phyloP scores from a whole-genome alignment of 257 asterid genomes.

The Fraxinus pennsylvanica region DNA sequence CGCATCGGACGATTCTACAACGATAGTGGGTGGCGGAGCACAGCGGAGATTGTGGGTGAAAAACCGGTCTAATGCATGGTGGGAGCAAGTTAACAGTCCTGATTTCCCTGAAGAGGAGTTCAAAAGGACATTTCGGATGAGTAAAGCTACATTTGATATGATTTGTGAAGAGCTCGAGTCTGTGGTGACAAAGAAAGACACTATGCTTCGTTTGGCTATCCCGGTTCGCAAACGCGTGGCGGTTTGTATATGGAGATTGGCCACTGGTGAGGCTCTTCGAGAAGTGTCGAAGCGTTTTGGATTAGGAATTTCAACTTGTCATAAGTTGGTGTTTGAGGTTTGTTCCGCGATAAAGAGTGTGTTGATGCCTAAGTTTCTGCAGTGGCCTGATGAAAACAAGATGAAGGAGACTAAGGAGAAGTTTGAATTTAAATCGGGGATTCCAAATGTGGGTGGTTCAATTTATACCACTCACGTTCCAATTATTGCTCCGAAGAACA shows the following conservation, averaged over 20 bases:
- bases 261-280: slow-evolving; percentile 91
- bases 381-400: slow-evolving; percentile 65
- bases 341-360: slow-evolving; percentile 64
- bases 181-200: slow-evolving; percentile 66
- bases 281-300: slow-evolving; percentile 84
- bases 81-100: slow-evolving; percentile 67
- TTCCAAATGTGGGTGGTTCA: slow-evolving; percentile 57
- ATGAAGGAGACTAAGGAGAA: slow-evolving; percentile 35
- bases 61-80: slow-evolving; percentile 77
- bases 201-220: slow-evolving; percentile 82
- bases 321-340: slow-evolving; percentile 80
- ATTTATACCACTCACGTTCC: slow-evolving; percentile 80
- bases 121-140: slow-evolving; percentile 64
- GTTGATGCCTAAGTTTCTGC: slow-evolving; percentile 66
- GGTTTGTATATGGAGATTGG: slow-evolving; percentile 79
- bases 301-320: slow-evolving; percentile 88
- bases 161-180: slow-evolving; percentile 71
- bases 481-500: slow-evolving; percentile 69
- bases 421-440: slow-evolving; percentile 51
- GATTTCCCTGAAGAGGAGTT: slow-evolving; percentile 77
- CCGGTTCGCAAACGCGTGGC: slow-evolving; percentile 93
- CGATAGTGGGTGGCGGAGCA: slow-evolving; percentile 19
- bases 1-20: slow-evolving; percentile 18
- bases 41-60: slow-evolving; percentile 83
- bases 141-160: slow-evolving; percentile 63